phyloP scores from a whole-genome alignment of 805 yeast genomes.

The Tetrapisispora namnaoensis region DNA sequence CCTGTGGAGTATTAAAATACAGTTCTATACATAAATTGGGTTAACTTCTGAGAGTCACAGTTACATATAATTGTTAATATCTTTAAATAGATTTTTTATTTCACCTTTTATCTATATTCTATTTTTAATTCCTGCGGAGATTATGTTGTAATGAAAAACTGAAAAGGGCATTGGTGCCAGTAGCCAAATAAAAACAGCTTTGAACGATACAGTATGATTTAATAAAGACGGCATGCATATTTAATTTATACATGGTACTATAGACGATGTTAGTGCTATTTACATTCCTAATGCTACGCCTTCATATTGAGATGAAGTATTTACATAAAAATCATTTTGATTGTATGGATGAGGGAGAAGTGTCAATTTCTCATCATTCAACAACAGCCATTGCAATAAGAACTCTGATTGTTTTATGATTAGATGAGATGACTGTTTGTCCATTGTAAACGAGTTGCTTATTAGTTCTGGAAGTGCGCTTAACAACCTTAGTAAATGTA shows the following conservation, averaged over 20 bases:
- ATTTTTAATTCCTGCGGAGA: too few relatives aligned
- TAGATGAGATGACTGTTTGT: constrained; percentile 43
- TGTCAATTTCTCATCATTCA: constrained; percentile 4
- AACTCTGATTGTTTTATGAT: constrained; percentile 23
- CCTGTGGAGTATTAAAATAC: too few relatives aligned
- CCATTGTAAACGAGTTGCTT: constrained; percentile 63
- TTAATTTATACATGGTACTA: background rate
- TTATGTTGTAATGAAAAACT: too few relatives aligned
- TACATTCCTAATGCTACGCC: constrained; percentile 28
- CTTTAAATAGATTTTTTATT: too few relatives aligned
- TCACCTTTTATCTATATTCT: too few relatives aligned
- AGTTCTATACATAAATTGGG: too few relatives aligned
- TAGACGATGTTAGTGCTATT: background rate
- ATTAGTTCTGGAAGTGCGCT: constrained; percentile 78
- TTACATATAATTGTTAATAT: too few relatives aligned
- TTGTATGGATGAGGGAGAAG: constrained; percentile 9
- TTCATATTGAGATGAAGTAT: constrained; percentile 29
- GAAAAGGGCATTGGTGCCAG: too few relatives aligned
- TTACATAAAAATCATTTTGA: constrained; percentile 17
- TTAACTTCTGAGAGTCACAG: too few relatives aligned
- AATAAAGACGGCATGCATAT: too few relatives aligned
- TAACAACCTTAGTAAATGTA: constrained; percentile 69
- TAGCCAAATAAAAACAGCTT: too few relatives aligned
- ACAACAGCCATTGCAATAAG: constrained; percentile 21
- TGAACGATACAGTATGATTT: too few relatives aligned